Conservation (phyloP, 2,329 filamentous ascomycete species). For the Talaromyces sp. region DNA sequence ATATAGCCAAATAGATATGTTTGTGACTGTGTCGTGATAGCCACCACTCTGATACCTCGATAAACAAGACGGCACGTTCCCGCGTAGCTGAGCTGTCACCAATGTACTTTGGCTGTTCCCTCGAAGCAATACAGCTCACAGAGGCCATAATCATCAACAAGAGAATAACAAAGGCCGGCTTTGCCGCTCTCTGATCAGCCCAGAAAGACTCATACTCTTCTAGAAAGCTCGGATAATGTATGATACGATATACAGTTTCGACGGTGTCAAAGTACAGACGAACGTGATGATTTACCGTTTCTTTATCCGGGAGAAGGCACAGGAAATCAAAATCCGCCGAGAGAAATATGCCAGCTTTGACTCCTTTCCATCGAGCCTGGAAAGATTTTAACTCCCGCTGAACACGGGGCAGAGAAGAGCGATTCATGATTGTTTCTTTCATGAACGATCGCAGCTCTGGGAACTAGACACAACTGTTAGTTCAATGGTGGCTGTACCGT, state of each 20-base stretch:
- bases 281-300: conserved; percentile 15
- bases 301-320: conserved; percentile 16
- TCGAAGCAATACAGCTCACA: conserved; percentile 10
- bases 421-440: conserved; percentile 17
- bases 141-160: conserved; percentile 18
- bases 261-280: conserved; percentile 18
- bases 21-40: conserved; percentile 41
- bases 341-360: conserved; percentile 5
- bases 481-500: not conserved
- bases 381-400: conserved; percentile 17
- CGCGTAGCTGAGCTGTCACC: conserved; percentile 15
- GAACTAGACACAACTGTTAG: conserved; percentile 11
- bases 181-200: conserved; percentile 9
- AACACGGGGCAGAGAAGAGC: conserved; percentile 14
- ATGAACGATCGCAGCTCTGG: conserved; percentile 18
- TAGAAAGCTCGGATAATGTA: conserved; percentile 19
- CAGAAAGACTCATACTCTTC: conserved; percentile 17
- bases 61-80: conserved; percentile 16
- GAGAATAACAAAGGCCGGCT: conserved; percentile 14
- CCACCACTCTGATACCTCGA: conserved; percentile 16
- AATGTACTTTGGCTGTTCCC: conserved; percentile 12
- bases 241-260: conserved; percentile 17
- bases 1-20: conserved; percentile 42
- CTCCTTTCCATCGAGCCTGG: conserved; percentile 16
- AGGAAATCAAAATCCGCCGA: conserved; percentile 12